These are phyloP conservation scores for Diplodia scrobiculata DNA, from an alignment of 2,329 filamentous ascomycete genomes.

Conservation along the genomic window DNA sequence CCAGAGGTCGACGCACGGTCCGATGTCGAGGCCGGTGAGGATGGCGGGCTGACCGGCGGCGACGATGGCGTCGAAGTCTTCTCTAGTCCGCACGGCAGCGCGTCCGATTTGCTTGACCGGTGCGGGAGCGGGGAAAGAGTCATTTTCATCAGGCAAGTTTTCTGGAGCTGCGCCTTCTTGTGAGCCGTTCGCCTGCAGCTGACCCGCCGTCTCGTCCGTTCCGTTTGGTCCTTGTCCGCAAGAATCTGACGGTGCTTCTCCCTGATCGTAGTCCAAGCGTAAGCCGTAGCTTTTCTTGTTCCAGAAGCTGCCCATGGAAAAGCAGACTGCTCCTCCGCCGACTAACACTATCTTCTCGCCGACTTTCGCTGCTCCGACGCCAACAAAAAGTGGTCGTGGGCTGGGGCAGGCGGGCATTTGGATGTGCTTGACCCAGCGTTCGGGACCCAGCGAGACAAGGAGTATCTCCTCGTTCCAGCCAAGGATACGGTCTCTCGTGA, in stretches of 20 bases:
- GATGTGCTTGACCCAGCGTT: background rate
- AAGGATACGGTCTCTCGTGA: slow-evolving; percentile 51
- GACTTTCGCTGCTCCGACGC: slow-evolving; percentile 61
- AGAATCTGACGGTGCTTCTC: background rate
- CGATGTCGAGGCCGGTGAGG: slow-evolving; percentile 66
- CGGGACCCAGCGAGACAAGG: slow-evolving; percentile 35
- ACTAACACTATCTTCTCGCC: slow-evolving; percentile 61
- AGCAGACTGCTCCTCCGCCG: slow-evolving; percentile 84
- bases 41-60: slow-evolving; percentile 63
- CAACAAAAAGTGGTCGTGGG: slow-evolving; percentile 69
- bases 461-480: slow-evolving; percentile 58
- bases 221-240: slow-evolving; percentile 20
- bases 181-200: background rate
- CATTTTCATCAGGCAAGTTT: background rate
- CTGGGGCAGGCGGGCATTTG: slow-evolving; percentile 34
- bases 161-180: background rate
- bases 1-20: slow-evolving; percentile 69
- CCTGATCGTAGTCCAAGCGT: background rate
- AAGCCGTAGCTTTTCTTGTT: slow-evolving; percentile 15
- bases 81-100: slow-evolving; percentile 54
- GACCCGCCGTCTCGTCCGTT: background rate
- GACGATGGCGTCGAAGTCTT: slow-evolving; percentile 64
- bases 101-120: slow-evolving; percentile 51
- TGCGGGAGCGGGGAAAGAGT: background rate
- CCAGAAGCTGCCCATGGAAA: slow-evolving; percentile 80